Evolutionary conservation across 352 stramenopile species (phyloP).

Genomic region (Pythium dissotocum): DNA sequence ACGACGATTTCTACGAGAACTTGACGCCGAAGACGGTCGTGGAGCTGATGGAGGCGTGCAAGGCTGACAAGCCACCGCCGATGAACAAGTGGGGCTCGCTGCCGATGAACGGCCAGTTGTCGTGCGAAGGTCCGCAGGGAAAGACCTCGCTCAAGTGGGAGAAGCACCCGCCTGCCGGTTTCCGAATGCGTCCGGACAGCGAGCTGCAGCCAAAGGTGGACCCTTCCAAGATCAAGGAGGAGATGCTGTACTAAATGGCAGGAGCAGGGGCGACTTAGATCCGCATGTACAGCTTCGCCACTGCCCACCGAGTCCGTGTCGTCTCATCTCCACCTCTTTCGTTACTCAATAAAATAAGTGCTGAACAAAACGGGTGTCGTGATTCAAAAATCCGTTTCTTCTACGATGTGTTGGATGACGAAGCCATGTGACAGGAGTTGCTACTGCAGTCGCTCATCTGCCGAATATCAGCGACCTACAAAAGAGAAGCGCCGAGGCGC

Average conservation of each 20-base stretch:
- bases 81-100: constrained; percentile 99
- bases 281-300: neutral
- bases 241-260: constrained; percentile 83
- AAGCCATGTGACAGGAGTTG: neutral
- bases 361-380: constrained; percentile 12
- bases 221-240: constrained; percentile 91
- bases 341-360: constrained; percentile 26
- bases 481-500: constrained; percentile 51
- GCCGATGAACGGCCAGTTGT: constrained; percentile 99
- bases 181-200: constrained; percentile 90
- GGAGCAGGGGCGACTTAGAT: constrained; percentile 7
- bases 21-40: constrained; percentile 97
- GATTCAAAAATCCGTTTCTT: constrained; percentile 4
- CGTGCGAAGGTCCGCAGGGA: constrained; percentile 96
- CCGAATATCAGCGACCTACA: constrained; percentile 55
- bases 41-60: constrained; percentile 97
- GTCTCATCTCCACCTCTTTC: constrained; percentile 8
- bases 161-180: constrained; percentile 78
- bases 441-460: constrained; percentile 10
- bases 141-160: constrained; percentile 94
- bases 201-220: constrained; percentile 94
- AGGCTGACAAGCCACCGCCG: constrained; percentile 87
- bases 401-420: neutral
- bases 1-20: constrained; percentile 99
- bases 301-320: constrained; percentile 2